Percentiles rank a stretch among this genome's conserved stretches.
These are phyloP conservation scores for Juglanconis sp. DNA, from an alignment of 2,329 filamentous ascomycete genomes.

Conservation along the genomic window DNA sequence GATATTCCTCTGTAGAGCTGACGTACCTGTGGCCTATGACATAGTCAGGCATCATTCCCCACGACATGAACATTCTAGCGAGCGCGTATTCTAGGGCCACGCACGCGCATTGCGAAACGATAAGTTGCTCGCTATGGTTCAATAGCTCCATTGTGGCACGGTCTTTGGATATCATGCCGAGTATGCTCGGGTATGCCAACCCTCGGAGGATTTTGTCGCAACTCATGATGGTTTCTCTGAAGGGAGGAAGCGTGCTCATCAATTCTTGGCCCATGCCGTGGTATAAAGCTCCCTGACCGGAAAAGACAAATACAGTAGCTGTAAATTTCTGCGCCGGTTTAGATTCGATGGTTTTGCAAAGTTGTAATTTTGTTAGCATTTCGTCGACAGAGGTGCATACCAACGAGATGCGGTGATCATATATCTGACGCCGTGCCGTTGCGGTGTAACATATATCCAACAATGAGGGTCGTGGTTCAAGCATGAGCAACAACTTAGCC, in stretches of 20 bases:
- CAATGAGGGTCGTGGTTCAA: constrained; percentile 29
- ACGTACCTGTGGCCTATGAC: constrained; percentile 8
- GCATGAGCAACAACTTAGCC: constrained; percentile 44
- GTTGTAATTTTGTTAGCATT: background rate
- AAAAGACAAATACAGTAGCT: background rate
- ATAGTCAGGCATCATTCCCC: too few species aligned
- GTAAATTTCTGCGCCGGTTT: background rate
- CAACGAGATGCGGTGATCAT: constrained; percentile 34
- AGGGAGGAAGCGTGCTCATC: constrained; percentile 36
- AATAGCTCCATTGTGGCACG: too few species aligned
- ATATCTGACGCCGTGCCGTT: constrained; percentile 39
- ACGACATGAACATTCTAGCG: too few species aligned
- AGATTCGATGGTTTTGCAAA: background rate
- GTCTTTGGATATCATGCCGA: too few species aligned
- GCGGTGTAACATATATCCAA: constrained; percentile 40
- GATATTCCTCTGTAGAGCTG: background rate
- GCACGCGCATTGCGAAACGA: too few species aligned
- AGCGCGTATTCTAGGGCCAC: too few species aligned
- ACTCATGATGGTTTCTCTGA: constrained; percentile 34
- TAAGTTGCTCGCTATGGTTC: too few species aligned
- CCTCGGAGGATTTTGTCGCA: constrained; percentile 13
- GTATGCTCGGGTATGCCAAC: too few species aligned
- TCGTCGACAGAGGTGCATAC: constrained; percentile 14
- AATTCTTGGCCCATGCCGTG: constrained; percentile 31
- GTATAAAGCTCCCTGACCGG: constrained; percentile 28